phyloP scores from a whole-genome alignment of 805 yeast species.

The Saturnispora galanensis region DNA sequence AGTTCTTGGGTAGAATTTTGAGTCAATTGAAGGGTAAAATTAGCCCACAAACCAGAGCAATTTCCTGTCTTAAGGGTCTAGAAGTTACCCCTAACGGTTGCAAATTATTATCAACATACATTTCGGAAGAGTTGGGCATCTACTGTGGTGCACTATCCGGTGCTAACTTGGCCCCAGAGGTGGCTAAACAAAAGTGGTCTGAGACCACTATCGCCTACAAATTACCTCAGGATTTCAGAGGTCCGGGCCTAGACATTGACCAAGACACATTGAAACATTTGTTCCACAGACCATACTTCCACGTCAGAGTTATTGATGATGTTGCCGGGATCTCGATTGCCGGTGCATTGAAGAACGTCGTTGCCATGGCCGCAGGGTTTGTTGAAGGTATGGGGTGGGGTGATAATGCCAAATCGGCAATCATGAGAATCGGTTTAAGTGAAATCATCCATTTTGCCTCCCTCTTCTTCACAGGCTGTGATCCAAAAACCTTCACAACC shows the following conservation, averaged over 20 bases:
- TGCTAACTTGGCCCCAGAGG: slow-evolving; percentile 95
- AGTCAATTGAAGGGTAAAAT: slow-evolving; percentile 70
- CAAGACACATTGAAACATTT: slow-evolving; percentile 61
- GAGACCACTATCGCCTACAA: slow-evolving; percentile 95
- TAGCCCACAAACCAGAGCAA: slow-evolving; percentile 65
- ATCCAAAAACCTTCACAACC: slow-evolving; percentile 74
- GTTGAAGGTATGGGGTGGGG: slow-evolving; percentile 99
- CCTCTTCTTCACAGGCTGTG: slow-evolving; percentile 66
- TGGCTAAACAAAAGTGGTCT: slow-evolving; percentile 91
- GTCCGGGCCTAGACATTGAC: slow-evolving; percentile 64
- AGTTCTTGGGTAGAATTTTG: slow-evolving; percentile 74
- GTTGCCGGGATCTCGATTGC: slow-evolving; percentile 95
- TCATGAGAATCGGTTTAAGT: slow-evolving; percentile 89
- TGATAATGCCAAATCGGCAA: slow-evolving; percentile 95
- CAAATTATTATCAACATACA: slow-evolving; percentile 67
- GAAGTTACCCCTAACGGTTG: slow-evolving; percentile 83
- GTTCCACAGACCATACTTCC: slow-evolving; percentile 98
- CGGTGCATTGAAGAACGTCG: slow-evolving; percentile 94
- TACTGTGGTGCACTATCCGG: slow-evolving; percentile 96
- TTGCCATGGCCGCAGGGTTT: slow-evolving; percentile 93
- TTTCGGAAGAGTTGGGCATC: slow-evolving; percentile 72
- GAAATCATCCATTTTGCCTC: slow-evolving; percentile 85
- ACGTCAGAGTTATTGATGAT: slow-evolving; percentile 84
- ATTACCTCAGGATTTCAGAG: slow-evolving; percentile 57
- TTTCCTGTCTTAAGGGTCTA: slow-evolving; percentile 92